A percentile compares a stretch with the other conserved stretches of the same genome.
These are phyloP conservation scores for Wickerhamiella hasegawae DNA, from an alignment of 805 yeast genomes.

Conservation along the genomic window DNA sequence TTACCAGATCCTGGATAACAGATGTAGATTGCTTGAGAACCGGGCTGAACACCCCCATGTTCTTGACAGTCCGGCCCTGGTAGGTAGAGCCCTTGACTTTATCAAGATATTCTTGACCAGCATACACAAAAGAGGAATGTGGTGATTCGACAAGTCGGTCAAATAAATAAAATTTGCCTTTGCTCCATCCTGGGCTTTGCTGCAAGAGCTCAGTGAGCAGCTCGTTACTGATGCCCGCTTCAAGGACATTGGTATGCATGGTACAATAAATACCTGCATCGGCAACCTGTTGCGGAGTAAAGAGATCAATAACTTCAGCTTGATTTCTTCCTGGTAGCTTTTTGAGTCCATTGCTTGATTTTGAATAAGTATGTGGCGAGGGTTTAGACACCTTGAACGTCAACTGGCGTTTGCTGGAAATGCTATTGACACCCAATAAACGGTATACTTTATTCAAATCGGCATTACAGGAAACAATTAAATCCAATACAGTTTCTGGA, in stretches of 20 bases:
- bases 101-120: slow-evolving; percentile 7
- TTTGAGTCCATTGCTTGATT: neutral
- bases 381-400: slow-evolving; percentile 7
- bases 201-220: slow-evolving; percentile 29
- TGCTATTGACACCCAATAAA: slow-evolving; percentile 21
- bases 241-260: slow-evolving; percentile 36
- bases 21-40: slow-evolving; percentile 28
- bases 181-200: slow-evolving; percentile 26
- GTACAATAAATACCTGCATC: slow-evolving; percentile 31
- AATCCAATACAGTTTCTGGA: slow-evolving; percentile 29
- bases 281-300: slow-evolving; percentile 35
- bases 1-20: slow-evolving; percentile 27
- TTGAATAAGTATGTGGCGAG: neutral
- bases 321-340: neutral
- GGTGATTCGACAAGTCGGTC: slow-evolving; percentile 45
- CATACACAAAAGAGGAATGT: slow-evolving; percentile 32
- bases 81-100: slow-evolving; percentile 6
- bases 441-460: slow-evolving; percentile 28
- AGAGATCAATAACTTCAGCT: slow-evolving; percentile 22
- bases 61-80: slow-evolving; percentile 26
- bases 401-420: slow-evolving; percentile 8
- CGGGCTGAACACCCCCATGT: slow-evolving; percentile 24
- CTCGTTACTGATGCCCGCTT: slow-evolving; percentile 30
- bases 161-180: slow-evolving; percentile 40
- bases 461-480: slow-evolving; percentile 39